Conservation (phyloP, 805 yeast species). For the Suhomyces faveliae region DNA sequence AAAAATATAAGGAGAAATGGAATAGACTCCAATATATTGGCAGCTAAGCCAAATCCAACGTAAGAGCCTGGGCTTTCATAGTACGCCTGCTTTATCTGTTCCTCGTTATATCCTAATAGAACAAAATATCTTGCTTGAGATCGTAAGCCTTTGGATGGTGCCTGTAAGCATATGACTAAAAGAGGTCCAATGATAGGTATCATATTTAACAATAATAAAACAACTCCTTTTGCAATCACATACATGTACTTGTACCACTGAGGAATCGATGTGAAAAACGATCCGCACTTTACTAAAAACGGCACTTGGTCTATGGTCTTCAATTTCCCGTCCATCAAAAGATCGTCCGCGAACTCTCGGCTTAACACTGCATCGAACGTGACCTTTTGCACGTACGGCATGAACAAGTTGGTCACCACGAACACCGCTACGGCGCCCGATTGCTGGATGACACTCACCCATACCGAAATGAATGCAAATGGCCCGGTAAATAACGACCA, state of each 20-base stretch:
- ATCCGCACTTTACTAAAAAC: constrained; percentile 27
- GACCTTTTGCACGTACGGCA: constrained; percentile 47
- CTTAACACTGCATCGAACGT: constrained; percentile 50
- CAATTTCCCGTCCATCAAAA: constrained; percentile 41
- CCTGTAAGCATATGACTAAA: constrained; percentile 47
- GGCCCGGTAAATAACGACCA: constrained; percentile 50
- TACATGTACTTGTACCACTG: constrained; percentile 37
- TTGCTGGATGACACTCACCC: constrained; percentile 44
- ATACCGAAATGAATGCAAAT: constrained; percentile 46
- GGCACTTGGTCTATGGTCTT: constrained; percentile 31
- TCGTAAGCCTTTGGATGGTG: constrained; percentile 53
- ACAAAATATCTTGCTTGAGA: constrained; percentile 57
- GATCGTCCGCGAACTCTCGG: constrained; percentile 44
- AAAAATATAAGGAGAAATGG: constrained; percentile 56
- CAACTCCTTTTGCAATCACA: constrained; percentile 36
- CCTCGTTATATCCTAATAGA: constrained; percentile 48
- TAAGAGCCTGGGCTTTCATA: constrained; percentile 38
- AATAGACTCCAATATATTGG: constrained; percentile 50
- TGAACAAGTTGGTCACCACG: constrained; percentile 40
- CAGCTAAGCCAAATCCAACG: constrained; percentile 52
- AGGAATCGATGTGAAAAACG: constrained; percentile 35
- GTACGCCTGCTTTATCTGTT: constrained; percentile 42
- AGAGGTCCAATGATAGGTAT: constrained; percentile 64
- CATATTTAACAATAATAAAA: constrained; percentile 40
- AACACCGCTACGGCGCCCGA: constrained; percentile 41